Percentiles rank a stretch among this genome's conserved stretches.
Evolutionary conservation across 495 filamentous ascomycete genomes (phyloP).

Genomic region (Aspergillus leporis): DNA sequence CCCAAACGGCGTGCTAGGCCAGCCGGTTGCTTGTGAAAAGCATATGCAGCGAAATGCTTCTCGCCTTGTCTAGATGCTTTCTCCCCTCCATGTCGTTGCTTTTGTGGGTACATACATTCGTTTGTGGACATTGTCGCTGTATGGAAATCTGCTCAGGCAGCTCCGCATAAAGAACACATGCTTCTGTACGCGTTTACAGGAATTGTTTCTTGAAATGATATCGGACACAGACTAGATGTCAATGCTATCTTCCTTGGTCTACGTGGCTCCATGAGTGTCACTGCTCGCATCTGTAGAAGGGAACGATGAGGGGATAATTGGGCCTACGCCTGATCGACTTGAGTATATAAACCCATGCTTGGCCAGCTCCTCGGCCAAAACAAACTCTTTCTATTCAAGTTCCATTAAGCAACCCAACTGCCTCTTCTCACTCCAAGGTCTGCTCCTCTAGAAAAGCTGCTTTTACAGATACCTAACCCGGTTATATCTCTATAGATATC

Average conservation of each 20-base stretch:
- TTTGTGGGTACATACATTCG: background rate
- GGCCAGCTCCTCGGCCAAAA: background rate
- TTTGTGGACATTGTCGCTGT: background rate
- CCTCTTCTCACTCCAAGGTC: background rate
- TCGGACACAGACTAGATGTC: background rate
- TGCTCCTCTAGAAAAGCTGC: background rate
- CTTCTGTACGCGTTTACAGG: background rate
- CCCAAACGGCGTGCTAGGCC: background rate
- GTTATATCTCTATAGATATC: background rate
- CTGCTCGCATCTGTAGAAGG: too few species aligned
- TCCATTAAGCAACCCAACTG: background rate
- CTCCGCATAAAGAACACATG: background rate
- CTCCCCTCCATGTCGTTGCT: background rate
- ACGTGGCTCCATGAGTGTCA: slow-evolving; percentile 2
- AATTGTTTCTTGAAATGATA: background rate
- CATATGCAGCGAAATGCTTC: background rate
- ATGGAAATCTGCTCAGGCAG: background rate
- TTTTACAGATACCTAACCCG: background rate
- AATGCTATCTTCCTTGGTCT: background rate
- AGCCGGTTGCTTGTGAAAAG: background rate
- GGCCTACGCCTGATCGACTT: background rate
- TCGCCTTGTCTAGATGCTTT: background rate
- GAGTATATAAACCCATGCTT: background rate
- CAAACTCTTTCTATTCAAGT: background rate
- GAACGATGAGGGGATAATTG: too few species aligned